Evolutionary conservation across 1,139 yeast genomes (phyloP).

Genomic region (Kodamaea plutei): DNA sequence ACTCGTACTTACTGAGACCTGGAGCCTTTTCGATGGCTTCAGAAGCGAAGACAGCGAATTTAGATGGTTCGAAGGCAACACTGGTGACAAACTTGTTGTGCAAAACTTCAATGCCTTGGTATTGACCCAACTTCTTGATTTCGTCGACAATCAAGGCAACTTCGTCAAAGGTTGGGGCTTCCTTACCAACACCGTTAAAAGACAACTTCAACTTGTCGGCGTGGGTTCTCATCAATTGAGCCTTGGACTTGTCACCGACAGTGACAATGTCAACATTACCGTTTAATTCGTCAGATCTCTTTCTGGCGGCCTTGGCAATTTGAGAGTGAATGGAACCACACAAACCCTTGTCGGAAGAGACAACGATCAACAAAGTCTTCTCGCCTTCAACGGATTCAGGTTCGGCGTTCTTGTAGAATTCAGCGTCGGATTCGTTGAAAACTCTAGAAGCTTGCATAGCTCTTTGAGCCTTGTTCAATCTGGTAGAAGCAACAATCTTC

Average conservation of each 20-base stretch:
- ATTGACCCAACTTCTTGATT: slow-evolving; percentile 63
- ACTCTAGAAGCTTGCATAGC: slow-evolving; percentile 89
- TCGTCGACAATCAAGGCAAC: slow-evolving; percentile 87
- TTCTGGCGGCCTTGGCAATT: slow-evolving; percentile 83
- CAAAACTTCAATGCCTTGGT: slow-evolving; percentile 74
- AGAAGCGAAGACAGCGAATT: slow-evolving; percentile 63
- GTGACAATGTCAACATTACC: slow-evolving; percentile 80
- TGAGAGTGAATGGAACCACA: slow-evolving; percentile 98
- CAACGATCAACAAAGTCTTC: slow-evolving; percentile 74
- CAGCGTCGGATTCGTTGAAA: slow-evolving; percentile 75
- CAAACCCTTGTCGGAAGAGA: slow-evolving; percentile 96
- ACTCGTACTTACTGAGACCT: slow-evolving; percentile 77
- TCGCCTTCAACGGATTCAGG: slow-evolving; percentile 54
- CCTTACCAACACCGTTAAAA: slow-evolving; percentile 90
- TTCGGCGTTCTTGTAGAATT: slow-evolving; percentile 79
- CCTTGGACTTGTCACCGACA: slow-evolving; percentile 91
- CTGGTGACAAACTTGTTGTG: slow-evolving; percentile 87
- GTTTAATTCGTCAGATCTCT: slow-evolving; percentile 50
- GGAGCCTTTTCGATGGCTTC: slow-evolving; percentile 81
- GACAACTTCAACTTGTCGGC: slow-evolving; percentile 66
- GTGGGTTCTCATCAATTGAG: slow-evolving; percentile 82
- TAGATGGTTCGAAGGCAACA: slow-evolving; percentile 84
- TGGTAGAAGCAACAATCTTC: slow-evolving; percentile 98
- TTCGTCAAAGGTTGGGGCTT: slow-evolving; percentile 90
- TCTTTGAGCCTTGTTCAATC: slow-evolving; percentile 92